These are phyloP conservation scores for Primulina huaijiensis DNA, from an alignment of 257 asterid species.

Conservation along the genomic window DNA sequence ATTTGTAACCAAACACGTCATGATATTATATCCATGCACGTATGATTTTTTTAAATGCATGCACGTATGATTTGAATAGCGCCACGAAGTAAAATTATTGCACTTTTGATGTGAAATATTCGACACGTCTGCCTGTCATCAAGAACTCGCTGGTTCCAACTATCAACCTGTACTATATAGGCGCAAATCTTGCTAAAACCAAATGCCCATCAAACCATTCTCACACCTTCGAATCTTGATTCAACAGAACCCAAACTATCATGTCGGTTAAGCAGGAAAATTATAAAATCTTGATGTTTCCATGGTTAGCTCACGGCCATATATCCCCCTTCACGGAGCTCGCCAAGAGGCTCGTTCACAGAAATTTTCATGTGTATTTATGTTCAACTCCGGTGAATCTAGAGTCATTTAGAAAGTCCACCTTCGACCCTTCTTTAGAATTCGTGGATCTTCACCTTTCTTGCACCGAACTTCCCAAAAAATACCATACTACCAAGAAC, in stretches of 20 bases:
- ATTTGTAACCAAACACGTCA: not conserved
- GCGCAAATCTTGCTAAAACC: not conserved
- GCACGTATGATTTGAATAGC: not conserved
- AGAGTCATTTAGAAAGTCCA: slow-evolving; percentile 3
- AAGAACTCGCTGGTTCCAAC: not conserved
- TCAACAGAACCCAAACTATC: not conserved
- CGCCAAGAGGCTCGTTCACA: slow-evolving; percentile 16
- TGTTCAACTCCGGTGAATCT: slow-evolving; percentile 23
- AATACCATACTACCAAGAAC: slow-evolving; percentile 21
- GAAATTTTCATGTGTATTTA: not conserved
- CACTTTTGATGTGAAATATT: too few species aligned
- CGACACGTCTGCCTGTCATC: not conserved
- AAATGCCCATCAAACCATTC: too few species aligned
- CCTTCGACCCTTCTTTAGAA: not conserved
- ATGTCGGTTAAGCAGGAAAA: not conserved
- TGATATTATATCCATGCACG: too few species aligned
- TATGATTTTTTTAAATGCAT: too few species aligned
- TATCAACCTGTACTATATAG: not conserved
- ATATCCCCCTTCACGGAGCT: slow-evolving; percentile 24
- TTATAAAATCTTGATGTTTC: slow-evolving; percentile 19
- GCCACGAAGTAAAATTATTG: not conserved
- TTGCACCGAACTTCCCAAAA: slow-evolving; percentile 12
- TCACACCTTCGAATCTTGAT: too few species aligned
- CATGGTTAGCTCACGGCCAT: slow-evolving; percentile 6
- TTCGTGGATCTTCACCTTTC: slow-evolving; percentile 23